Evolutionary conservation across 345 rosid genomes (phyloP).

Genomic region (Hypericum perforatum): DNA sequence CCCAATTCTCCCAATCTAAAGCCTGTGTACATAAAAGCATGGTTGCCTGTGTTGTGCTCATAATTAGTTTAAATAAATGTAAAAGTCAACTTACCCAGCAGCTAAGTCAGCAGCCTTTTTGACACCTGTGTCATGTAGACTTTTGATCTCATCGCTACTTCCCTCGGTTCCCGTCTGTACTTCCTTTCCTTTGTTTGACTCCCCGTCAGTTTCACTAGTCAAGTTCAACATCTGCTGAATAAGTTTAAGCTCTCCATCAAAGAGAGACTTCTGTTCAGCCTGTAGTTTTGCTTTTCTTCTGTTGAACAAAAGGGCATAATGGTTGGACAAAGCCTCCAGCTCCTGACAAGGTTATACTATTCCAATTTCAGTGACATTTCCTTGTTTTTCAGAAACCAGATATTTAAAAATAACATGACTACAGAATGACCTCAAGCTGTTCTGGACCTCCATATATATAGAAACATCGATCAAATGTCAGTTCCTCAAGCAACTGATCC

Average conservation of each 20-base stretch:
- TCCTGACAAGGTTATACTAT: constrained; percentile 46
- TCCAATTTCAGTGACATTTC: constrained; percentile 10
- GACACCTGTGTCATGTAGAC: constrained; percentile 63
- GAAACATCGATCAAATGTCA: constrained; percentile 93
- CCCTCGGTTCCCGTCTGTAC: constrained; percentile 54
- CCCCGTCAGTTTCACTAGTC: constrained; percentile 45
- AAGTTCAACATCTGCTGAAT: constrained; percentile 72
- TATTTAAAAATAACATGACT: constrained; percentile 13
- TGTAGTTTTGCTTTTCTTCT: constrained; percentile 78
- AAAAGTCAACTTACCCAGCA: constrained; percentile 54
- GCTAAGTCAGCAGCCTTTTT: constrained; percentile 98
- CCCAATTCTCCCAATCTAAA: neutral
- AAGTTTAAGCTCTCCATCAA: constrained; percentile 74
- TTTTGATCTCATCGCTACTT: constrained; percentile 66
- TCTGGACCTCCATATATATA: constrained; percentile 99
- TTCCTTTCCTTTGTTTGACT: constrained; percentile 77
- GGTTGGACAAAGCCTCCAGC: constrained; percentile 84
- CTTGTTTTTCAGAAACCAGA: constrained; percentile 13
- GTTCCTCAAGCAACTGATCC: constrained; percentile 78
- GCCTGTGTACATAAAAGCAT: too few species aligned
- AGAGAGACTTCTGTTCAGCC: constrained; percentile 56
- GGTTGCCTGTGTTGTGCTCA: too few species aligned
- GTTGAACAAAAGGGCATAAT: constrained; percentile 69
- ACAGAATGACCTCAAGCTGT: constrained; percentile 69
- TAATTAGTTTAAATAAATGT: neutral